These are phyloP conservation scores for Venustampulla echinocandica DNA, from an alignment of 495 filamentous ascomycete species.

Conservation along the genomic window DNA sequence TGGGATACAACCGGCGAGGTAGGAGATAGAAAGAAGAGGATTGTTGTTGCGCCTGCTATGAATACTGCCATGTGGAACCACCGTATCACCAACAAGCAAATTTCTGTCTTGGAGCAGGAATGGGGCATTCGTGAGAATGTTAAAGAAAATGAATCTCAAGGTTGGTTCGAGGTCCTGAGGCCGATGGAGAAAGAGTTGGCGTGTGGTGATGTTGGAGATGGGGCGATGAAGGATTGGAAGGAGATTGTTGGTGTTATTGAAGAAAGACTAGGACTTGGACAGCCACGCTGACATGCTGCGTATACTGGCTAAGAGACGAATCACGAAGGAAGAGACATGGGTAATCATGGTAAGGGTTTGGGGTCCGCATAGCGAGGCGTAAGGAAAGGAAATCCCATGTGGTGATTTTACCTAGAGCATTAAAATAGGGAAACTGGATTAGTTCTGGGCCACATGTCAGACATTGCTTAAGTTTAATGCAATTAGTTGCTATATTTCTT, in stretches of 20 bases:
- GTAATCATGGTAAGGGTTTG: no score
- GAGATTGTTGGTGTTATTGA: conserved; percentile 60
- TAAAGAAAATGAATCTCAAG: conserved; percentile 23
- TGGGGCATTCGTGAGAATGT: conserved; percentile 44
- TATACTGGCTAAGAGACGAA: no score
- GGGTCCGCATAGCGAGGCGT: no score
- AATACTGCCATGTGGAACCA: conserved; percentile 89
- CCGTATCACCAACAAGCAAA: conserved; percentile 65
- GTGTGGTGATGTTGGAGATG: conserved; percentile 70
- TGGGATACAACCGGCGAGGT: conserved; percentile 71
- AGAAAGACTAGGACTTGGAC: conserved; percentile 10
- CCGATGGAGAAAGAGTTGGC: conserved; percentile 67
- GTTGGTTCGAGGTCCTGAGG: conserved; percentile 68
- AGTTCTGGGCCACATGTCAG: no score
- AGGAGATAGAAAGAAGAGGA: conserved; percentile 30
- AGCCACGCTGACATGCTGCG: no score
- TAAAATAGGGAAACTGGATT: no score
- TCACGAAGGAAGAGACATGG: no score
- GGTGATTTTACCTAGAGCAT: no score
- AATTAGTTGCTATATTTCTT: no score
- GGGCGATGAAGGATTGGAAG: conserved; percentile 71
- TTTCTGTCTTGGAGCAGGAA: conserved; percentile 60
- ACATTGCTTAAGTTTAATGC: no score
- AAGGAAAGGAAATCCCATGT: no score
- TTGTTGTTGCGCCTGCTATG: conserved; percentile 51